Evolutionary conservation across 257 asterid genomes (phyloP), one percentile per base, ranked within the genome.

Genomic region (Sherardia arvensis): DNA sequence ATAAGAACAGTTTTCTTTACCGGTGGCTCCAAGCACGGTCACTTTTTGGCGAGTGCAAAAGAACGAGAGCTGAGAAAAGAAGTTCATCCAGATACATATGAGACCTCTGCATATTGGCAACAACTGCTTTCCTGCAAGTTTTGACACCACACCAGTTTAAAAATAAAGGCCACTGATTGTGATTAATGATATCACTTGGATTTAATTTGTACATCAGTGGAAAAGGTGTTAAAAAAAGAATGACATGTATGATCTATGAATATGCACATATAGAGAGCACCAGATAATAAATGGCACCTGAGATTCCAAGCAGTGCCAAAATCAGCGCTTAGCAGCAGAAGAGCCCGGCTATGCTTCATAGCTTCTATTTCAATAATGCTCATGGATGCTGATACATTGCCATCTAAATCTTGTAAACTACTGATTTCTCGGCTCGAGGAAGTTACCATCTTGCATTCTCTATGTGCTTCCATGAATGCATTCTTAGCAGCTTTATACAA

Each of bases 1-100:
- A 61, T 30, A 72, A 20, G 26, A 51, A 45, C 65, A 17, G 56
- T 27, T 66, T 34, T 23, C n/a, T 49, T 57, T 71, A 90, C 97
- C 95, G 79, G 73, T 92, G 99, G 84, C 82, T 90, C 99, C 99
- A 92, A 55, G 99, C 87, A 66, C 85, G 77, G 66, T 92, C 97
- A 72, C 99, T 92, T 78, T 92, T 92, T 29, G 97, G 94, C 34
- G 96, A 80, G 81, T 73, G 76, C 7, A 96, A 89, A 65, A 92
- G 86, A 75, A 92, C 84, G 53, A 84, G 67, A 65, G 82, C 69
- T 25, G 99, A 89, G 54, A 89, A 71, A 61, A 45, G 74, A 11
- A 90, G 91, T 76, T 93, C 99, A 71, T 87, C 85, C 86, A 81
- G 66, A 43, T 79, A 74, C 72, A 71, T 70, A 29, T 81, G 67